phyloP scores from a whole-genome alignment of 2,329 filamentous ascomycete species.

The Dothideomycetidae sp. region DNA sequence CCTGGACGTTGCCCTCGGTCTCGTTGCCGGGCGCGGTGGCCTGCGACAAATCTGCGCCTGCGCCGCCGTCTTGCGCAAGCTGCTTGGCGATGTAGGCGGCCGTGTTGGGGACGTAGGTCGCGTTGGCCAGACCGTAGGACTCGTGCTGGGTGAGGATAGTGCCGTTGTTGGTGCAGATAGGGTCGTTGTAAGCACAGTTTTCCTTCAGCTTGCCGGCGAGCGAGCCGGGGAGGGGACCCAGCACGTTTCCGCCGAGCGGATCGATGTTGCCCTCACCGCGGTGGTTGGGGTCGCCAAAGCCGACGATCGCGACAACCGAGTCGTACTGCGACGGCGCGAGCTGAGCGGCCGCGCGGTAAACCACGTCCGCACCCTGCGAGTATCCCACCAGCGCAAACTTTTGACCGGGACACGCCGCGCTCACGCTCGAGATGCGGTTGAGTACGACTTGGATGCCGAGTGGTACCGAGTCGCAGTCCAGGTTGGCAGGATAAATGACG shows the following conservation, averaged over 20 bases:
- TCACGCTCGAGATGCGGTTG: slow-evolving; percentile 2
- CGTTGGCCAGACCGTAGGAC: not conserved
- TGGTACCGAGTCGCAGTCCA: slow-evolving; percentile 5
- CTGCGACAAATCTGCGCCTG: not conserved
- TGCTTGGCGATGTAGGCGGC: slow-evolving; percentile 2
- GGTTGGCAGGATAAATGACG: slow-evolving; percentile 7
- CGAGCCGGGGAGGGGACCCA: not conserved
- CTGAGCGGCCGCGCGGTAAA: slow-evolving; percentile 2
- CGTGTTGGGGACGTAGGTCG: not conserved
- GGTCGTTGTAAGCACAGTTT: slow-evolving; percentile 4
- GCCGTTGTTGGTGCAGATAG: slow-evolving; percentile 5
- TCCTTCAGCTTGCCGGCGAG: not conserved
- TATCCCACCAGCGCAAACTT: slow-evolving; percentile 8
- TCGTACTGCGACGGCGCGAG: slow-evolving; percentile 5
- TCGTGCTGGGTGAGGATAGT: not conserved
- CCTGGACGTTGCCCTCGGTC: not conserved
- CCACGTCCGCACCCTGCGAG: slow-evolving; percentile 8
- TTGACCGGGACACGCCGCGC: slow-evolving; percentile 3
- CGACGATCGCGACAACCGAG: slow-evolving; percentile 7
- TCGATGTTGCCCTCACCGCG: not conserved
- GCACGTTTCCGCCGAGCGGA: not conserved
- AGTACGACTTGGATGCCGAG: slow-evolving; percentile 5
- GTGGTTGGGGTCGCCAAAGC: slow-evolving; percentile 4
- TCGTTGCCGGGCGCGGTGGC: slow-evolving; percentile 3
- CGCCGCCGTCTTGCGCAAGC: not conserved